These are phyloP conservation scores for Salix caprea DNA, from an alignment of 345 rosid species.

Conservation along the genomic window DNA sequence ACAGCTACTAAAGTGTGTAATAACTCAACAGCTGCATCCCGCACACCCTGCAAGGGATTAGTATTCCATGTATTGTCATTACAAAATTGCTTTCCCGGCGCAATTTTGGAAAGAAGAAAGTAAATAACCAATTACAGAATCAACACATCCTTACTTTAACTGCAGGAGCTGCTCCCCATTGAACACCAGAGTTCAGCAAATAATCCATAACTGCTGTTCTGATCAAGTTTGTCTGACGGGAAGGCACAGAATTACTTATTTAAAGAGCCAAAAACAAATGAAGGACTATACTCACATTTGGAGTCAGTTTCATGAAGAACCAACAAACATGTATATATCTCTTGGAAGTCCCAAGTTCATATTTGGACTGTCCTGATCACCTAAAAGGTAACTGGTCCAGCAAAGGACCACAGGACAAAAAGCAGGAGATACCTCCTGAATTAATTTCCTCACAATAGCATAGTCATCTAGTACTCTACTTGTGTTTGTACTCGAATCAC, in stretches of 20 bases:
- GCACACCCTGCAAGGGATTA: conserved; percentile 63
- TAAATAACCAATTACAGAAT: conserved; percentile 1
- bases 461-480: not conserved
- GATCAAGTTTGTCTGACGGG: conserved; percentile 73
- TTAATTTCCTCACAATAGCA: not conserved
- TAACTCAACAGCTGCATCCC: conserved; percentile 91
- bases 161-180: conserved; percentile 90
- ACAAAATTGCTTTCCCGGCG: not conserved
- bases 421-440: not conserved
- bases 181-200: conserved; percentile 82
- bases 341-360: not conserved
- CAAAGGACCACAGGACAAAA: not conserved
- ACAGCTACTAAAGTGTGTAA: conserved; percentile 88
- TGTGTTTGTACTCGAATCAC: not conserved
- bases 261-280: not conserved
- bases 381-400: not conserved
- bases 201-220: conserved; percentile 78
- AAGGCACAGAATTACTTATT: conserved; percentile 8
- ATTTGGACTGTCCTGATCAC: not conserved
- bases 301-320: not conserved
- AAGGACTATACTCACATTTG: not conserved
- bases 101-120: not conserved
- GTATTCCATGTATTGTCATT: conserved; percentile 2
- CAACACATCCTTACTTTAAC: conserved; percentile 60
- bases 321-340: not conserved